These are phyloP conservation scores for Candida verbasci DNA, from an alignment of 805 yeast genomes.

Conservation along the genomic window DNA sequence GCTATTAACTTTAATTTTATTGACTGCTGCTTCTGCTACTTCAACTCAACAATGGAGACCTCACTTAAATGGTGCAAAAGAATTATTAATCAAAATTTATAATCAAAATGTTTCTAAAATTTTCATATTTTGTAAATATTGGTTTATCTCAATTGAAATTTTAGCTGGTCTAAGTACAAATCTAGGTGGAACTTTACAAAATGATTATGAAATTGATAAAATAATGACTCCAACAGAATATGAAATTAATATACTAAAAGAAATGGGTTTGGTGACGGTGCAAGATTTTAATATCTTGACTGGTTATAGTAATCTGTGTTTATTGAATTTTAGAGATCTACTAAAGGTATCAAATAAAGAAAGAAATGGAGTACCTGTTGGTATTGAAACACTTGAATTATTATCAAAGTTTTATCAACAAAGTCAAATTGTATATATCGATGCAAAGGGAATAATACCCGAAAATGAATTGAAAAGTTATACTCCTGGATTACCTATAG, in stretches of 20 bases:
- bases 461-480: constrained; percentile 3
- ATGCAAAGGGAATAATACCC: constrained; percentile 1
- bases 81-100: constrained; percentile 42
- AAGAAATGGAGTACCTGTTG: constrained; percentile 8
- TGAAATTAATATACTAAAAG: constrained; percentile 29
- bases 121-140: constrained; percentile 48
- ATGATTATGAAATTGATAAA: constrained; percentile 41
- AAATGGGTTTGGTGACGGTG: constrained; percentile 31
- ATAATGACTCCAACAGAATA: constrained; percentile 18
- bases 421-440: constrained; percentile 2
- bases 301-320: constrained; percentile 39
- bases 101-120: constrained; percentile 27
- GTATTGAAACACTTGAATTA: constrained; percentile 1
- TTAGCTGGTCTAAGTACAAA: constrained; percentile 52
- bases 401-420: constrained; percentile 3
- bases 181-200: constrained; percentile 50
- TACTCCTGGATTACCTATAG: constrained; percentile 7
- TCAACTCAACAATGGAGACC: constrained; percentile 56
- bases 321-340: constrained; percentile 26
- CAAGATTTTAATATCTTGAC: constrained; percentile 41
- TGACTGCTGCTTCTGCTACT: constrained; percentile 58
- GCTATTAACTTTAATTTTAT: constrained; percentile 55
- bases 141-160: constrained; percentile 53
- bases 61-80: constrained; percentile 60
- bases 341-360: constrained; percentile 23